Conservation (phyloP, 192 early-diverging fungal species). For the Backusella psychrophila region DNA sequence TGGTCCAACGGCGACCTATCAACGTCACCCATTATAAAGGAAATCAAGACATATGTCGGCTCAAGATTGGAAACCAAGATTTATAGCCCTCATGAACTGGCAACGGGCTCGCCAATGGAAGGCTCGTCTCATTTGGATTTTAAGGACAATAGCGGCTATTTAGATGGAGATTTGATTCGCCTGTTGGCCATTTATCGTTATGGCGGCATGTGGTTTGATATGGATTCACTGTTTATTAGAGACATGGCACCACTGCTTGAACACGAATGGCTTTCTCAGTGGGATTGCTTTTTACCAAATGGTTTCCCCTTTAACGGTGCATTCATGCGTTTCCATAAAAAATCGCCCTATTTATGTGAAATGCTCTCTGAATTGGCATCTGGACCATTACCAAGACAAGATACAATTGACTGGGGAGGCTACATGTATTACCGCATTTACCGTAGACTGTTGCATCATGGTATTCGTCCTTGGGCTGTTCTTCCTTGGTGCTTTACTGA, state of each 20-base stretch:
- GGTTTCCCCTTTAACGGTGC: conserved; percentile 44
- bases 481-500: conserved; percentile 49
- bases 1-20: conserved; percentile 45
- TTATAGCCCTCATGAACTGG: conserved; percentile 25
- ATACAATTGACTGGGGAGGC: conserved; percentile 42
- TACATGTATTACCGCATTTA: conserved; percentile 39
- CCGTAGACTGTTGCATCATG: conserved; percentile 36
- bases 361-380: conserved; percentile 38
- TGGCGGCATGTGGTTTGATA: conserved; percentile 52
- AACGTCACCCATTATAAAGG: conserved; percentile 12
- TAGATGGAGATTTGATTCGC: conserved; percentile 44
- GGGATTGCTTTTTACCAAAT: conserved; percentile 46
- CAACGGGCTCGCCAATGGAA: conserved; percentile 36
- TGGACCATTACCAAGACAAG: conserved; percentile 32
- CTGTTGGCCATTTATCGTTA: conserved; percentile 40
- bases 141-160: conserved; percentile 37
- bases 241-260: conserved; percentile 41
- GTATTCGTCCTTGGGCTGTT: conserved; percentile 34
- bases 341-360: conserved; percentile 46
- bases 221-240: conserved; percentile 44
- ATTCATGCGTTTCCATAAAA: conserved; percentile 41
- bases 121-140: conserved; percentile 29
- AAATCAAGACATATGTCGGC: conserved; percentile 24
- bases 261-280: conserved; percentile 44
- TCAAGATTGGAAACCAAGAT: conserved; percentile 21